phyloP scores from a whole-genome alignment of 345 rosid species.

The Eucalyptus urophylla region DNA sequence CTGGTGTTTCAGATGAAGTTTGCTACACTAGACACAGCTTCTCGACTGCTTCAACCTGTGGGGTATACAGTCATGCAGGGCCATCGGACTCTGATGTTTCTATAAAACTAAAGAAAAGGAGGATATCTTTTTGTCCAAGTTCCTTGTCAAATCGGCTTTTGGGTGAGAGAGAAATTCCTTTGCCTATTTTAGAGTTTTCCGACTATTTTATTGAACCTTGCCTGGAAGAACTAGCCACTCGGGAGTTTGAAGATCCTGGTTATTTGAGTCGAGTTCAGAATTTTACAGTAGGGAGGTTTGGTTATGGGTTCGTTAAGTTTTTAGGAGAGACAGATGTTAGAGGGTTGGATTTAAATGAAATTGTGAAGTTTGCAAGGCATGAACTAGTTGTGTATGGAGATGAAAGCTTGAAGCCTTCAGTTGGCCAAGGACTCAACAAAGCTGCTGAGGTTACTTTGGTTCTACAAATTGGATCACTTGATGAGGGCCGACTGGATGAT shows the following conservation, averaged over 20 bases:
- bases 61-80: background rate
- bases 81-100: background rate
- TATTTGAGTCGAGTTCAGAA: constrained; percentile 61
- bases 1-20: background rate
- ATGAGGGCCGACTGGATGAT: constrained; percentile 6
- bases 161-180: constrained; percentile 15
- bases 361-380: constrained; percentile 63
- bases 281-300: constrained; percentile 68
- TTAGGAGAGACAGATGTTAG: constrained; percentile 75
- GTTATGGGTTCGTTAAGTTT: constrained; percentile 66
- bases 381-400: constrained; percentile 74
- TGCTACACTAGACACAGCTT: background rate
- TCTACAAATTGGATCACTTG: constrained; percentile 13
- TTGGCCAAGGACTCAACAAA: constrained; percentile 84
- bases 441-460: constrained; percentile 74
- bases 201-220: constrained; percentile 67
- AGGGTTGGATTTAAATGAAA: constrained; percentile 46
- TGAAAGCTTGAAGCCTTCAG: constrained; percentile 57
- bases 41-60: background rate
- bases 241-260: constrained; percentile 48
- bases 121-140: constrained; percentile 6
- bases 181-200: constrained; percentile 35
- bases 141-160: background rate
- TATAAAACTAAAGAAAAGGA: constrained; percentile 36
- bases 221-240: constrained; percentile 37